Evolutionary conservation across 2,329 filamentous ascomycete genomes (phyloP).

Genomic region (Beauveria scarabaeidicola): DNA sequence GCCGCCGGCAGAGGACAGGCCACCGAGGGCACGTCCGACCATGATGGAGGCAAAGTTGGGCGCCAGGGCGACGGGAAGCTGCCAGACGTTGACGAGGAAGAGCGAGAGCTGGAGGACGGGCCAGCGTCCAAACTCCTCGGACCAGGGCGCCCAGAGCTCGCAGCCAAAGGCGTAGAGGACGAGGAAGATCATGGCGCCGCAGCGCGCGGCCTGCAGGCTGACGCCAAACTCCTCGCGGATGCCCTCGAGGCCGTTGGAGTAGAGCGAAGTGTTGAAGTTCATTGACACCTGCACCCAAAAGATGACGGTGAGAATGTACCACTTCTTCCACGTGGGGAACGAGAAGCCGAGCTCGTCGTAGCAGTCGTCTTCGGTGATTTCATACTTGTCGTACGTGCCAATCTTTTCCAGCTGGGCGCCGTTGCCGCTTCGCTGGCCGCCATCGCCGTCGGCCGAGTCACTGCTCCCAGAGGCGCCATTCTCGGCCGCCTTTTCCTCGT

Average conservation of each 20-base stretch:
- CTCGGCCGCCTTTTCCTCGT: conserved; percentile 10
- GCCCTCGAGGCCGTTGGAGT: conserved; percentile 59
- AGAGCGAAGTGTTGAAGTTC: conserved; percentile 71
- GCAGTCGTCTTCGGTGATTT: conserved; percentile 50
- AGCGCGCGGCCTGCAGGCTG: conserved; percentile 58
- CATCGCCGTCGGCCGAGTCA: conserved; percentile 12
- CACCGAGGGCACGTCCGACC: conserved; percentile 61
- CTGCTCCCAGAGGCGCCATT: conserved; percentile 24
- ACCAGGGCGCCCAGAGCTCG: conserved; percentile 83
- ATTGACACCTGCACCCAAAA: conserved; percentile 68
- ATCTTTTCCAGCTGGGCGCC: conserved; percentile 24
- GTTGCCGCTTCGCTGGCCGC: neutral
- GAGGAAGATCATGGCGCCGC: conserved; percentile 71
- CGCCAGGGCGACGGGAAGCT: conserved; percentile 62
- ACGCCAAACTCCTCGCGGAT: conserved; percentile 61
- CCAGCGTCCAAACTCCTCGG: conserved; percentile 71
- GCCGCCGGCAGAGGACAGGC: conserved; percentile 62
- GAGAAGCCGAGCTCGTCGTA: conserved; percentile 57
- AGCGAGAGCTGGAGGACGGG: conserved; percentile 66
- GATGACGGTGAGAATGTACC: conserved; percentile 64
- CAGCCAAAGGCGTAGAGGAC: conserved; percentile 78
- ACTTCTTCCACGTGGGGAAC: conserved; percentile 56
- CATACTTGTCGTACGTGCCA: conserved; percentile 32
- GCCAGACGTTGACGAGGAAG: conserved; percentile 69
- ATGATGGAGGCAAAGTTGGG: conserved; percentile 65